Evolutionary conservation across 257 asterid species (phyloP).

Genomic region (Solanum tarijense): DNA sequence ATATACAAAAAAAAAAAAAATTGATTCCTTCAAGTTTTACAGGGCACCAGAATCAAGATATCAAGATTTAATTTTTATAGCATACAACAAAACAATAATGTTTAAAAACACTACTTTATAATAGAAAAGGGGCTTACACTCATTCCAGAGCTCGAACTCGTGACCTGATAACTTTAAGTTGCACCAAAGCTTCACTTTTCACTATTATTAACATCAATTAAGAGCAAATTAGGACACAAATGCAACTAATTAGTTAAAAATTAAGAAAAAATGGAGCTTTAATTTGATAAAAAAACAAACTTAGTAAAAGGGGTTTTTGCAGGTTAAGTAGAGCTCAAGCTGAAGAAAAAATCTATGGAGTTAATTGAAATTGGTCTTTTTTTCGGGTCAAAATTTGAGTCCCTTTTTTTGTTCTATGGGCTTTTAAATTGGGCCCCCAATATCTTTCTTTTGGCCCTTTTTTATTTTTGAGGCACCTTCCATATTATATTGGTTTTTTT

Average conservation of each 20-base stretch:
- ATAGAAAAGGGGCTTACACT: background rate
- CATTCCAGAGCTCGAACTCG: background rate
- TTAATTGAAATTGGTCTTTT: background rate
- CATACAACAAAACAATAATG: background rate
- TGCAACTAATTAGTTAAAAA: background rate
- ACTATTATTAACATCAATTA: background rate
- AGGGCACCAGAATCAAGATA: background rate
- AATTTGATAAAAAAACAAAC: background rate
- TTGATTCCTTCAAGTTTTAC: background rate
- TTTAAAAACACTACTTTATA: background rate
- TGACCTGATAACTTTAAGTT: background rate
- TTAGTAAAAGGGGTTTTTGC: background rate
- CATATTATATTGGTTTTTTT: too few relatives aligned
- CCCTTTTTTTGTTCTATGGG: background rate
- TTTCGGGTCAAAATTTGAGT: background rate
- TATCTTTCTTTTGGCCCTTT: background rate
- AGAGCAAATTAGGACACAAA: background rate
- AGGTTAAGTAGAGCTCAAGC: background rate
- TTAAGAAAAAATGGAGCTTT: background rate
- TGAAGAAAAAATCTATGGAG: background rate
- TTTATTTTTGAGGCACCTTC: too few relatives aligned
- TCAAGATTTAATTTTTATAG: background rate
- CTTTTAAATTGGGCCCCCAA: background rate
- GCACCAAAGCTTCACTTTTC: background rate
- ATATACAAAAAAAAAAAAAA: background rate